Percentiles rank a stretch among this genome's conserved stretches.
phyloP scores from a whole-genome alignment of 1,139 yeast genomes.

The Entelexis sorbosivorans region DNA sequence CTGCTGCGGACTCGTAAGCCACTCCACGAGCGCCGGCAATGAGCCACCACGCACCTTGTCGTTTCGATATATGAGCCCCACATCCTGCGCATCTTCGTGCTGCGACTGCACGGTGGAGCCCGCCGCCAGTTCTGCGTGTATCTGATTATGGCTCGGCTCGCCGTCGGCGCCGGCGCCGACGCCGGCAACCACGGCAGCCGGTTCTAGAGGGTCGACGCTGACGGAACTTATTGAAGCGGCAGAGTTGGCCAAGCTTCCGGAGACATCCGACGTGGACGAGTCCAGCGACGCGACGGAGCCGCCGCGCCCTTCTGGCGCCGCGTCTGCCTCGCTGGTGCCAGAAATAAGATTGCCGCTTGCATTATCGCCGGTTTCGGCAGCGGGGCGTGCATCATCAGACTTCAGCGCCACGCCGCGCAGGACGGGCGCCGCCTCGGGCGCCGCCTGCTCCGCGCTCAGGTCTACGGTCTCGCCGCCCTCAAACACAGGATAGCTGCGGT shows the following conservation, averaged over 20 bases:
- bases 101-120: neutral
- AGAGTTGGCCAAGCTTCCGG: neutral
- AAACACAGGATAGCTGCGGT: constrained; percentile 15
- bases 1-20: constrained; percentile 17
- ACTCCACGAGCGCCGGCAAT: constrained; percentile 18
- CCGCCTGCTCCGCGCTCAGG: neutral
- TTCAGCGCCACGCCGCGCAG: neutral
- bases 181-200: neutral
- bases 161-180: no score
- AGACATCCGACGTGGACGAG: neutral
- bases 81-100: neutral
- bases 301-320: neutral
- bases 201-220: neutral
- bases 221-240: neutral
- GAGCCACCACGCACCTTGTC: constrained; percentile 23
- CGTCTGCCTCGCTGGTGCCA: neutral
- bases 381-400: neutral
- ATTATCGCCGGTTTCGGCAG: no score
- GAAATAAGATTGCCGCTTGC: no score
- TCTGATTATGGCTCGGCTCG: neutral
- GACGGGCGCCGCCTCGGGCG: neutral
- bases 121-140: neutral
- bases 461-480: neutral
- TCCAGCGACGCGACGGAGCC: neutral
- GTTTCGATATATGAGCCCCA: constrained; percentile 19